Evolutionary conservation across 78 protist genomes (phyloP).

Genomic region (Paratrimastix pyriformis): DNA sequence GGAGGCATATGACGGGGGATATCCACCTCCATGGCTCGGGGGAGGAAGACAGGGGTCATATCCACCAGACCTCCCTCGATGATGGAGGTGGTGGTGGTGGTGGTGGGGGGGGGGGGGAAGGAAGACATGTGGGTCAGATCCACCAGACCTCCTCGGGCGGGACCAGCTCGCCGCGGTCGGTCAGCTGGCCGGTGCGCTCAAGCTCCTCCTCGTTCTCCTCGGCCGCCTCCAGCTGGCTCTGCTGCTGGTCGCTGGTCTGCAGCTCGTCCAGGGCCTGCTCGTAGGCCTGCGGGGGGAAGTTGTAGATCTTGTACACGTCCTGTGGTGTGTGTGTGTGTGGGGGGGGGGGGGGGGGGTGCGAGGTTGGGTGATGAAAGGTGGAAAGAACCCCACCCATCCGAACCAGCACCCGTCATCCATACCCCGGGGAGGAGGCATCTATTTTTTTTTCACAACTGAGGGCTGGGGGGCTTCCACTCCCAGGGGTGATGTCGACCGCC

Average conservation of each 20-base stretch:
- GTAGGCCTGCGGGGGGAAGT: conserved; percentile 22
- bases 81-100: background rate
- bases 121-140: background rate
- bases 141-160: background rate
- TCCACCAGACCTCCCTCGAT: too few relatives aligned
- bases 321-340: too few relatives aligned
- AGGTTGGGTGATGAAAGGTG: too few relatives aligned
- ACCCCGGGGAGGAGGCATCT: background rate
- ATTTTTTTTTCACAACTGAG: background rate
- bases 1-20: too few relatives aligned
- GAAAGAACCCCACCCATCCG: too few relatives aligned
- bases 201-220: background rate
- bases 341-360: too few relatives aligned
- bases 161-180: background rate
- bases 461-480: too few relatives aligned
- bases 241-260: background rate
- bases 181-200: background rate
- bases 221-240: background rate
- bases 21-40: too few relatives aligned
- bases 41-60: too few relatives aligned
- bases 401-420: background rate
- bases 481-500: background rate
- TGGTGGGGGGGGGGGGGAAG: background rate
- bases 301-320: too few relatives aligned
- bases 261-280: background rate